Evolutionary conservation across 768 basidiomycete species (phyloP), one percentile per base, ranked within the genome.

Genomic region (Trametes cubensis): DNA sequence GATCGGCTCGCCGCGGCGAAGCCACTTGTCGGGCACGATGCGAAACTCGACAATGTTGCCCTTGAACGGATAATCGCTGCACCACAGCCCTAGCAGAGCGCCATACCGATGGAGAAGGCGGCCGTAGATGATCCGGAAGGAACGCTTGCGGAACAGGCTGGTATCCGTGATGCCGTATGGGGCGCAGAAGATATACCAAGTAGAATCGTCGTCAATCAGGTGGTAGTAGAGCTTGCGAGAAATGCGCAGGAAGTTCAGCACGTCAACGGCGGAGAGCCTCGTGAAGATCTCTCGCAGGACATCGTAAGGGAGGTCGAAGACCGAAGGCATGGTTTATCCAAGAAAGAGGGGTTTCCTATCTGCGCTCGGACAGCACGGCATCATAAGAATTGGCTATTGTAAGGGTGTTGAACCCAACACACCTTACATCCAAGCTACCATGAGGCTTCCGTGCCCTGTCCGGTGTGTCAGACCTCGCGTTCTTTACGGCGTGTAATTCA

Each of bases 1-100:
- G 30, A 66, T 58, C 2, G 39, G 47, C 30, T 60, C 61, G 17
- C 58, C 65, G 28, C 26, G n/a, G 39, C 55, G 63, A n/a, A 48
- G 45, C 55, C 55, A 58, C 20, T 44, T 21, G 39, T 67, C 64
- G 3, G 52, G 52, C 5, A 62, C 62, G 39, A 69, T 26, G 15
- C 69, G 69, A 52, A 70, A 70, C 60, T 70, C 64, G 45, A 70
- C 45, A 41, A 70, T 49, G 54, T 60, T 65, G 0, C 69, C 69
- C 13, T 34, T 28, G 52, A 58, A 70, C 1, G 67, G 69, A 25
- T 66, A 63, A 30, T 70, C 69, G 57, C 67, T 68, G n/a, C 67
- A 68, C 69, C 69, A 70, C 13, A 67, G 44, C 1, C 69, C 69
- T 1, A 70, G 59, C 3, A 70, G 56, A n/a, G 69, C 55, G 1